phyloP scores from a whole-genome alignment of 257 asterid species.

The Ocimum tenuiflorum region DNA sequence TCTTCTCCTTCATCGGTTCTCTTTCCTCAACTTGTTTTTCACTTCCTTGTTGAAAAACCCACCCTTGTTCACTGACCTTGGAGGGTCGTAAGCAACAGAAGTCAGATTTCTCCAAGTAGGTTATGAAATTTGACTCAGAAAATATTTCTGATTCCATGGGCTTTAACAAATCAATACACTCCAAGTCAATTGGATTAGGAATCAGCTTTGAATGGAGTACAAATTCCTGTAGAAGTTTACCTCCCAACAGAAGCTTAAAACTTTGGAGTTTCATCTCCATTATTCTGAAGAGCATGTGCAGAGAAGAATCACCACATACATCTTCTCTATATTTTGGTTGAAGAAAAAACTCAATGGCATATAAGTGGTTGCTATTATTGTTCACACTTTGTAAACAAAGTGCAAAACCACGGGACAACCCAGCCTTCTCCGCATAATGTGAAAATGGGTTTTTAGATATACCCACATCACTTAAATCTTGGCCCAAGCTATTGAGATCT shows the following conservation, averaged over 20 bases:
- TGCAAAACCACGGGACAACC: not conserved
- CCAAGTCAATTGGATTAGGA: not conserved
- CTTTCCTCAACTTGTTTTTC: no score
- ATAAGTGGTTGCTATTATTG: not conserved
- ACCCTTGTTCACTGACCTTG: not conserved
- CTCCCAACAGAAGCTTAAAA: not conserved
- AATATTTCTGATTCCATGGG: not conserved
- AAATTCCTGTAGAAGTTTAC: not conserved
- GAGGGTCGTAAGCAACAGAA: not conserved
- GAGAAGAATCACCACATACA: not conserved
- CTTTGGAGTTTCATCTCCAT: not conserved
- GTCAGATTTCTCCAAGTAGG: not conserved
- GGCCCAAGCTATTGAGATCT: not conserved
- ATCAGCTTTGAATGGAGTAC: not conserved
- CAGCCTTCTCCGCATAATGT: not conserved
- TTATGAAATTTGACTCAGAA: not conserved
- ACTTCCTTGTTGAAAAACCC: not conserved
- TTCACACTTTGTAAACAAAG: not conserved
- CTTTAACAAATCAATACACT: not conserved
- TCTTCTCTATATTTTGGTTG: not conserved
- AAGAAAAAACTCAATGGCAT: not conserved
- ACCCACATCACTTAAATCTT: not conserved
- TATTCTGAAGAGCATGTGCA: not conserved
- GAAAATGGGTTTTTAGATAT: not conserved
- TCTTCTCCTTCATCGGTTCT: not conserved